Evolutionary conservation across 768 basidiomycete species (phyloP), one percentile per base, ranked within the genome.

Genomic region (Termitomyces sp.): DNA sequence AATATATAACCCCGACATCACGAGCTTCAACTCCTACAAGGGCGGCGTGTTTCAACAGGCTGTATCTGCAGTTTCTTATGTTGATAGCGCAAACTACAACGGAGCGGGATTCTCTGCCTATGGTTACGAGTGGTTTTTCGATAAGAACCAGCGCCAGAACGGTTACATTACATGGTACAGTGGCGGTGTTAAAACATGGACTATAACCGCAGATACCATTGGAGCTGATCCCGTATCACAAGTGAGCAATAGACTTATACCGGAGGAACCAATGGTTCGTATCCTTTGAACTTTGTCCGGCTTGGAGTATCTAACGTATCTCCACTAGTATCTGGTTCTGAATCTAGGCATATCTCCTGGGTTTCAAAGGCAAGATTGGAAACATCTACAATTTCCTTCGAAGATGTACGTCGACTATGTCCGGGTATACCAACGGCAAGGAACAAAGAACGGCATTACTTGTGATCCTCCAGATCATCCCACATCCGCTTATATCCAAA

Each of bases 181-280:
- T 59, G 76, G 85, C 58, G 87, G 84, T 5, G 60, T 76, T 39
- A 72, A 81, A 65, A 81, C 88, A 0, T 98, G 95, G 94, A 86
- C 79, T 32, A 71, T 90, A 46, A 84, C 82, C 10, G 73, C 90
- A 1, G 77, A 73, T 3, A 76, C 91, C 3, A 72, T 94, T n/a
- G 89, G 84, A 4, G 73, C 93, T 2, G 87, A 95, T 72, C 24
- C 81, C 0, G 67, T 63, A 4, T 75, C 82, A 0, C 60, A 86
- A 55, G 78, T 98, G 49, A 77, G 82, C 36, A 76, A 81, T 64
- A 79, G 95, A 34, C 66, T 95, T 16, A 85, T 98, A 56, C 79
- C 93, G 5, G 92, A 95, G 67, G 97, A 99, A 70, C 96, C 97
- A 2, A 89, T 98, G 94, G 92, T 93, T 63, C 61, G 84, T 75